These are phyloP conservation scores for Penicillium bialowiezense DNA, from an alignment of 495 filamentous ascomycete genomes.

Conservation along the genomic window DNA sequence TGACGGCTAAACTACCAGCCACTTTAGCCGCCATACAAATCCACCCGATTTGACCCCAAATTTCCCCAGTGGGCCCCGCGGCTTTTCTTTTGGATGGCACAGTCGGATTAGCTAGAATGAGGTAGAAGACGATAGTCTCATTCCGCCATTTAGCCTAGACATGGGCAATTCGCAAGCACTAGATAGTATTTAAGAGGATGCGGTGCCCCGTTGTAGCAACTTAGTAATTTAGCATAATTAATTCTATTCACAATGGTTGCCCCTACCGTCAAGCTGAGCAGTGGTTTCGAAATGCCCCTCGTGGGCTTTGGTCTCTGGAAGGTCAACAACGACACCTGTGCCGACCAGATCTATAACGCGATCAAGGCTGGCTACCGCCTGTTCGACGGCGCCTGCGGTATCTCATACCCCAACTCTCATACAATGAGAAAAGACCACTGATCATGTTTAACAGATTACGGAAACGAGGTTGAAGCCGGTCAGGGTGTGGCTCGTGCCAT, in stretches of 20 bases:
- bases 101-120: background rate
- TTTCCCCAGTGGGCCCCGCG: no score
- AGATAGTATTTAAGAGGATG: background rate
- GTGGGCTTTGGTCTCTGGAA: slow-evolving; percentile 86
- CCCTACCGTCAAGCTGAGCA: slow-evolving; percentile 70
- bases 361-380: slow-evolving; percentile 86
- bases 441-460: slow-evolving; percentile 63
- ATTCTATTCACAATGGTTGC: slow-evolving; percentile 13
- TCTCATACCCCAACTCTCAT: slow-evolving; percentile 22
- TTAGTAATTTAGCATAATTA: background rate
- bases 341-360: slow-evolving; percentile 82
- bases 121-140: background rate
- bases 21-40: slow-evolving; percentile 2
- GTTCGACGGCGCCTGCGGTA: slow-evolving; percentile 85
- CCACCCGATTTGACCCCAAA: no score
- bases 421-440: slow-evolving; percentile 19
- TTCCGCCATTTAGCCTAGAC: slow-evolving; percentile 4
- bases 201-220: background rate
- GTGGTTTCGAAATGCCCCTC: slow-evolving; percentile 80
- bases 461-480: slow-evolving; percentile 81
- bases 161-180: background rate
- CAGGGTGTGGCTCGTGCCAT: slow-evolving; percentile 85
- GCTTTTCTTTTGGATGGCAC: background rate
- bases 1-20: slow-evolving; percentile 2
- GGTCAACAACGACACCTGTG: slow-evolving; percentile 72